phyloP scores from a whole-genome alignment of 345 rosid genomes.

The Gossypium sturtianum region DNA sequence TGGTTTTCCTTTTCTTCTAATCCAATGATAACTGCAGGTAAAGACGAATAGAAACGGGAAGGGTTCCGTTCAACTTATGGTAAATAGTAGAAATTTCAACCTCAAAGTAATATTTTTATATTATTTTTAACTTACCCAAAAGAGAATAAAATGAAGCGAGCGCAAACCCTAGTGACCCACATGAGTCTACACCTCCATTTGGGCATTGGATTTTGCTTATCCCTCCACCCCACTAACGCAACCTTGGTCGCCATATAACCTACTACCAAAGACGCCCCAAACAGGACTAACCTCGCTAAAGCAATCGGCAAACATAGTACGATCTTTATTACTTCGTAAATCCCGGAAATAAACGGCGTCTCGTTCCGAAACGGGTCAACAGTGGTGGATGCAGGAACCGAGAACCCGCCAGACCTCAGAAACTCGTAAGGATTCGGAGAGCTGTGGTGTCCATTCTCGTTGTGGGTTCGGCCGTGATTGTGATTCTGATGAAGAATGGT shows the following conservation, averaged over 20 bases:
- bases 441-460: neutral
- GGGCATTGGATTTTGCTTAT: constrained; percentile 82
- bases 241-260: constrained; percentile 72
- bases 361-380: constrained; percentile 72
- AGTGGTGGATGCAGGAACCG: constrained; percentile 42
- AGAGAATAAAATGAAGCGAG: constrained; percentile 79
- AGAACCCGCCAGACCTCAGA: constrained; percentile 44
- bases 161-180: constrained; percentile 80
- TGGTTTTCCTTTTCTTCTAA: constrained; percentile 81
- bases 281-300: constrained; percentile 49
- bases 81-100: neutral
- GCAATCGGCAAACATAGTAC: constrained; percentile 69
- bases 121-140: constrained; percentile 53
- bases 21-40: constrained; percentile 84
- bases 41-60: neutral
- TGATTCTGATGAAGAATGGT: constrained; percentile 4
- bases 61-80: neutral
- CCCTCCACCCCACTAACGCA: constrained; percentile 82
- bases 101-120: neutral
- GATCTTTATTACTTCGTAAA: constrained; percentile 72
- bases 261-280: constrained; percentile 50
- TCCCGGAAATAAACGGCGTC: constrained; percentile 47
- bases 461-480: constrained; percentile 7
- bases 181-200: constrained; percentile 74
- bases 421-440: constrained; percentile 50